Percentiles rank a stretch among this genome's conserved stretches.
Evolutionary conservation across 371 early-diverging fungal genomes (phyloP).

Genomic region (Coemansia sp.): DNA sequence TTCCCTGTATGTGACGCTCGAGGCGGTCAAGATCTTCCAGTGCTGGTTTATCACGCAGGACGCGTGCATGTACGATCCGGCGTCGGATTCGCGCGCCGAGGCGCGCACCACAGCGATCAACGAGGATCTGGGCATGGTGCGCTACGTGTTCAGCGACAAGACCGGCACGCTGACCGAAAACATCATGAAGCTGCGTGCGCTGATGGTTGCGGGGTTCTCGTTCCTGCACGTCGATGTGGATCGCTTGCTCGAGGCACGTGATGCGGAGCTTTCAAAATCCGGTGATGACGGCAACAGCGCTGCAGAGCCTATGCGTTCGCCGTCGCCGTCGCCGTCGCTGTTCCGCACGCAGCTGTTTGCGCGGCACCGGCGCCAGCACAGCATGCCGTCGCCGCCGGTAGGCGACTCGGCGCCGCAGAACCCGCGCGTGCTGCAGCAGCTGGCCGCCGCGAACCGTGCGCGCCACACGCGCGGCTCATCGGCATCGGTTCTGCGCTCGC

Average conservation of each 20-base stretch:
- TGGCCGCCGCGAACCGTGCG: slow-evolving; percentile 37
- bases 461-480: slow-evolving; percentile 36
- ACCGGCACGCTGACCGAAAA: slow-evolving; percentile 97
- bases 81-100: slow-evolving; percentile 69
- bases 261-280: no score
- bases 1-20: slow-evolving; percentile 61
- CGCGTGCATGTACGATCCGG: slow-evolving; percentile 70
- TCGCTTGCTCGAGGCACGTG: slow-evolving; percentile 14
- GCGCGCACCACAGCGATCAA: slow-evolving; percentile 80
- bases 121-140: slow-evolving; percentile 93
- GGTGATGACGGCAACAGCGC: not conserved
- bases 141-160: slow-evolving; percentile 96
- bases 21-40: slow-evolving; percentile 59
- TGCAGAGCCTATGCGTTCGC: slow-evolving; percentile 22
- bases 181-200: slow-evolving; percentile 85
- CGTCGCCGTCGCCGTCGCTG: slow-evolving; percentile 25
- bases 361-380: slow-evolving; percentile 42
- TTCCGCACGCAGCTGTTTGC: slow-evolving; percentile 17
- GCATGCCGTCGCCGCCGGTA: slow-evolving; percentile 23
- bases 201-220: slow-evolving; percentile 68
- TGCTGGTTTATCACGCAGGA: slow-evolving; percentile 79
- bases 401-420: not conserved
- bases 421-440: slow-evolving; percentile 29
- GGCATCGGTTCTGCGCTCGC: slow-evolving; percentile 14
- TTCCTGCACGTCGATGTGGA: slow-evolving; percentile 60